Conservation (phyloP, 441 rosid genomes). For the Syzygium malaccense region DNA sequence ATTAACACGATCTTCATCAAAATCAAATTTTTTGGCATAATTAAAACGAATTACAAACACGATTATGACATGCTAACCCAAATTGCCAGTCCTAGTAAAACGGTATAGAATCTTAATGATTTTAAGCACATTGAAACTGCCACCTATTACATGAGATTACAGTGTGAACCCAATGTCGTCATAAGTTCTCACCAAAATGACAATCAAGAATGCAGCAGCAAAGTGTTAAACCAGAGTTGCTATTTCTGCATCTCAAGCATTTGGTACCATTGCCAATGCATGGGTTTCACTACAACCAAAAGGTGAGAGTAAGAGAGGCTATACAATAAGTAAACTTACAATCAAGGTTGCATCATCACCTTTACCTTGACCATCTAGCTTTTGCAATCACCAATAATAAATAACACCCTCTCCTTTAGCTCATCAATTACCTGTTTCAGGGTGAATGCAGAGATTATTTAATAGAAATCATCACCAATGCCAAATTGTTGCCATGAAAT, state of each 20-base stretch:
- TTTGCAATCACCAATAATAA: constrained; percentile 37
- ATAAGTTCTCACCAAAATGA: background rate
- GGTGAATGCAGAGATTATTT: background rate
- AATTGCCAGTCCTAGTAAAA: background rate
- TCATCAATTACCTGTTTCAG: constrained; percentile 43
- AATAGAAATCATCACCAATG: background rate
- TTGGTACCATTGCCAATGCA: background rate
- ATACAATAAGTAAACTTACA: background rate
- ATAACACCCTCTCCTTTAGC: constrained; percentile 49
- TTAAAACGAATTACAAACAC: background rate
- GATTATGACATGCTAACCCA: background rate
- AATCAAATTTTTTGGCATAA: background rate
- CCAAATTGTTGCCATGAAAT: background rate
- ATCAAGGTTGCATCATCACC: background rate
- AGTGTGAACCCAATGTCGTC: background rate
- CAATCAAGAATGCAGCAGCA: background rate
- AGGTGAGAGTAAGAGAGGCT: background rate
- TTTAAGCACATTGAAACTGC: background rate
- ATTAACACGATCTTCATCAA: background rate
- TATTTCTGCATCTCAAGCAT: background rate
- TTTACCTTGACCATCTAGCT: constrained; percentile 20
- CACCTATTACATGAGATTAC: background rate
- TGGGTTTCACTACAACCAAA: background rate
- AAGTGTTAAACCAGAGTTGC: background rate
- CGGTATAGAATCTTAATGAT: background rate